These are phyloP conservation scores for Phytophthora hybrid DNA, from an alignment of 352 stramenopile genomes.

Conservation along the genomic window DNA sequence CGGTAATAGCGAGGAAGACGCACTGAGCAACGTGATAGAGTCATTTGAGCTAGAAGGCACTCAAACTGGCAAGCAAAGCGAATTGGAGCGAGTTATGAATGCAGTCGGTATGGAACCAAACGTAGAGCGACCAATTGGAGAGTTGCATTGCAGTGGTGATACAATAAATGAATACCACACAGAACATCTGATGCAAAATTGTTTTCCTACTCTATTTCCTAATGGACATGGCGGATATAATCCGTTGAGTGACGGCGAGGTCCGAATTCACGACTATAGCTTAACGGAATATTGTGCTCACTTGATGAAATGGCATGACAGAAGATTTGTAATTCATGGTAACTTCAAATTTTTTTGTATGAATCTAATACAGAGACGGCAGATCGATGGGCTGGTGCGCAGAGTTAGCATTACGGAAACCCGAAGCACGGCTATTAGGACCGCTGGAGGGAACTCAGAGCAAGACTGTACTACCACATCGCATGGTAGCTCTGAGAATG, in stretches of 20 bases:
- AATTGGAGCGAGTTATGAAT: neutral
- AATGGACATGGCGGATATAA: neutral
- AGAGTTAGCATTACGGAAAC: neutral
- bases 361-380: constrained; percentile 14
- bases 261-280: neutral
- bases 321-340: constrained; percentile 2
- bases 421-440: too few relatives aligned
- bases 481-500: neutral
- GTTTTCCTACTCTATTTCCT: constrained; percentile 17
- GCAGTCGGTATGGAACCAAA: neutral
- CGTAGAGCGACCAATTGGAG: too few relatives aligned
- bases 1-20: neutral
- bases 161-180: too few relatives aligned
- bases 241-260: neutral
- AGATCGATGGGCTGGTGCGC: constrained; percentile 16
- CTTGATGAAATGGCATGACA: constrained; percentile 18
- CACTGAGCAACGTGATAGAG: neutral
- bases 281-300: constrained; percentile 25
- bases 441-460: neutral
- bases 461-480: neutral
- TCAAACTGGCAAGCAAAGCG: neutral
- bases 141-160: too few relatives aligned
- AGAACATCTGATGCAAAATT: too few relatives aligned
- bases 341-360: constrained; percentile 26
- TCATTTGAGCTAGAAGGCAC: neutral